A percentile compares a stretch with the other conserved stretches of the same genome.
Evolutionary conservation across 345 rosid genomes (phyloP).

Genomic region (thale cress (Arabidopsis thaliana)): TAIR10.1 NC_003075.7:16604001-16604500

Average conservation of each 20-base stretch:
- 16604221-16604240: constrained; percentile 8
- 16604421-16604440: neutral
- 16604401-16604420: constrained; percentile 25
- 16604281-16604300: constrained; percentile 70
- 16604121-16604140: constrained; percentile 88
- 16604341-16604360: constrained; percentile 76
- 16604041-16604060: constrained; percentile 71
- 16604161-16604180: constrained; percentile 79
- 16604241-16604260: constrained; percentile 11
- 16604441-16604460: constrained; percentile 13
- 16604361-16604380: constrained; percentile 19
- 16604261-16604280: constrained; percentile 25
- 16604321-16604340: constrained; percentile 78
- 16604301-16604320: constrained; percentile 63
- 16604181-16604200: constrained; percentile 83
- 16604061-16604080: constrained; percentile 81
- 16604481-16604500: constrained; percentile 61
- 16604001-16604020: constrained; percentile 20
- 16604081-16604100: constrained; percentile 97
- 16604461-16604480: constrained; percentile 22
- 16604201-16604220: constrained; percentile 20
- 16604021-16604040: neutral
- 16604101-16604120: constrained; percentile 79
- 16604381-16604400: constrained; percentile 20
- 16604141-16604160: constrained; percentile 69